Conservation (phyloP, 306 rosid genomes). For the Psophocarpus tetragonolobus region DNA sequence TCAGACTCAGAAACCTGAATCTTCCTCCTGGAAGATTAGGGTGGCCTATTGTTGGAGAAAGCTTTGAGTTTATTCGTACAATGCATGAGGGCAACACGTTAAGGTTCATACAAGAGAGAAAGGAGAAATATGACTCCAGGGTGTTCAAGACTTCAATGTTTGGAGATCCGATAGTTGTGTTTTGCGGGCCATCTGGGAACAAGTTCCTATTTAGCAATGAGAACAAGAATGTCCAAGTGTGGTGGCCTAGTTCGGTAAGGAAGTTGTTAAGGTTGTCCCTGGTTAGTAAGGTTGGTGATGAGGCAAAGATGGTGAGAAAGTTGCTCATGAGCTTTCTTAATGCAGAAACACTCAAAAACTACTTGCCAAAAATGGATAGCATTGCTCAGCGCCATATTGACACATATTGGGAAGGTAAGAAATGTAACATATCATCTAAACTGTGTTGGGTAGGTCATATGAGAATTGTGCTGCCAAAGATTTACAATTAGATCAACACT, state of each 20-base stretch:
- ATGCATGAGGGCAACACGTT: neutral
- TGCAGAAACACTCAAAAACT: constrained; percentile 48
- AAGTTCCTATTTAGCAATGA: constrained; percentile 51
- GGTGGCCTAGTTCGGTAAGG: constrained; percentile 52
- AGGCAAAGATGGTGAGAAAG: constrained; percentile 41
- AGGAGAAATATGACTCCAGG: constrained; percentile 35
- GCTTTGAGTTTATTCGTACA: constrained; percentile 27
- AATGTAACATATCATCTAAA: neutral
- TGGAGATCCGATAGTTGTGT: constrained; percentile 36
- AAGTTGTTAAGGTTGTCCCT: constrained; percentile 43
- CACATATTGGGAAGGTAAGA: constrained; percentile 46
- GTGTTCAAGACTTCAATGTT: constrained; percentile 51
- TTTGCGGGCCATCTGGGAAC: constrained; percentile 50
- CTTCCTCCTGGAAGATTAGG: constrained; percentile 52
- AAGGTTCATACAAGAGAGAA: constrained; percentile 40
- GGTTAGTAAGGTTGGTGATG: constrained; percentile 44
- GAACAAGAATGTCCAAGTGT: constrained; percentile 51
- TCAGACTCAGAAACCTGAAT: constrained; percentile 33
- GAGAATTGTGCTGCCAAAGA: neutral
- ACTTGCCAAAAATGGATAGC: constrained; percentile 46
- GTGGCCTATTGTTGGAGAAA: constrained; percentile 53
- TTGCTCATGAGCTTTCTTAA: constrained; percentile 46
- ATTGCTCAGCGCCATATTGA: constrained; percentile 43
- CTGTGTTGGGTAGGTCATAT: neutral
- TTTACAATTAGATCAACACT: neutral